A percentile compares a stretch with the other conserved stretches of the same genome.
Conservation (phyloP, 108 stramenopile genomes). For the Thalassiosira profunda region DNA sequence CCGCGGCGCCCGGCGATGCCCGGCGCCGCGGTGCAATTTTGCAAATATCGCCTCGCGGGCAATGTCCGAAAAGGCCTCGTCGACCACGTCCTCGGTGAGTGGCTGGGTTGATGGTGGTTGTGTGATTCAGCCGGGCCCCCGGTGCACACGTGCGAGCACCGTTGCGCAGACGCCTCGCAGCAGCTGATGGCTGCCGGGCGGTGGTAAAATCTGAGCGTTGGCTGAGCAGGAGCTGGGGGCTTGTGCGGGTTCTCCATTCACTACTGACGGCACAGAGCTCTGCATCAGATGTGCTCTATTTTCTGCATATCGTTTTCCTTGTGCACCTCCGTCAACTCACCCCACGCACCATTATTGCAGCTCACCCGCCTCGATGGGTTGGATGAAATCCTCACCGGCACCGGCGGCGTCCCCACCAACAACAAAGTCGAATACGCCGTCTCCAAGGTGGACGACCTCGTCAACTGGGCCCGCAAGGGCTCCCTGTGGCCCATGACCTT, state of each 20-base stretch:
- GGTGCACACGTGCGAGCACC: background rate
- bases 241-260: too few relatives aligned
- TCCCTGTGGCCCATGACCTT: conserved; percentile 99
- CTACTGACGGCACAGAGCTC: too few relatives aligned
- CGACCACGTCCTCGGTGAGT: conserved; percentile 84
- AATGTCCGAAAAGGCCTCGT: conserved; percentile 73
- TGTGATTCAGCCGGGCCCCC: background rate
- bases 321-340: background rate
- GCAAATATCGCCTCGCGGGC: conserved; percentile 52
- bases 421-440: conserved; percentile 98
- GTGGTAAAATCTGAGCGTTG: too few relatives aligned
- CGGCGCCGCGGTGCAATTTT: too few relatives aligned
- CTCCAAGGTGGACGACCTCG: conserved; percentile 97
- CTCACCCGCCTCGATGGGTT: conserved; percentile 80
- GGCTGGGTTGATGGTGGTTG: background rate
- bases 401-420: conserved; percentile 72
- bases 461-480: conserved; percentile 99
- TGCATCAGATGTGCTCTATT: too few relatives aligned
- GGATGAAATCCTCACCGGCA: conserved; percentile 69
- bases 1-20: conserved; percentile 11
- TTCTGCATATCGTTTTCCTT: conserved; percentile 4
- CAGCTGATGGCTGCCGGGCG: background rate
- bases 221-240: too few relatives aligned
- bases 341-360: conserved; percentile 36
- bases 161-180: too few relatives aligned